These are phyloP conservation scores for Zygoascus bituminiphila DNA, from an alignment of 805 yeast species.

Conservation along the genomic window DNA sequence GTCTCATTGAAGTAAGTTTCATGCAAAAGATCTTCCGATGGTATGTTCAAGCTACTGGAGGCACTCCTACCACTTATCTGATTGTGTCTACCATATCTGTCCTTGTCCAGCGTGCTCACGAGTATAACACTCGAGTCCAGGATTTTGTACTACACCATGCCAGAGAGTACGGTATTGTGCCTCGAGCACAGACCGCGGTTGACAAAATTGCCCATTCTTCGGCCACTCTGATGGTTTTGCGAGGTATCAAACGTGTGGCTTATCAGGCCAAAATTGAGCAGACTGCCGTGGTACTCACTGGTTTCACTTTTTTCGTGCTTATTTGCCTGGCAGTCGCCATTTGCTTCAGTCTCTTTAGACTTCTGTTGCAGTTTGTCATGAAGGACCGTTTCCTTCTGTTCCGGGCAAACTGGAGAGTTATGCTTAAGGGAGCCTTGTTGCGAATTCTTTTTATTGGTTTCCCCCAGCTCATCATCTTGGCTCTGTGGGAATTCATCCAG, in stretches of 20 bases:
- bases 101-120: constrained; percentile 50
- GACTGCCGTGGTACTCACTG: constrained; percentile 76
- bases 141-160: not conserved
- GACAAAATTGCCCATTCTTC: constrained; percentile 17
- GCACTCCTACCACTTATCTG: constrained; percentile 63
- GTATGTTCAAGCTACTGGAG: constrained; percentile 94
- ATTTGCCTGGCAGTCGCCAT: constrained; percentile 67
- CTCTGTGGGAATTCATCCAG: constrained; percentile 80
- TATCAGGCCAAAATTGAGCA: constrained; percentile 69
- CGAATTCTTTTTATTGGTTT: constrained; percentile 80
- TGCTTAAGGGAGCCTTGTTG: constrained; percentile 71
- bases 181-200: not conserved
- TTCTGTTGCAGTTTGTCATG: constrained; percentile 28
- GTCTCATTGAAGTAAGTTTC: constrained; percentile 65
- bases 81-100: constrained; percentile 52
- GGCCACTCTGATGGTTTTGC: constrained; percentile 47
- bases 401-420: constrained; percentile 46
- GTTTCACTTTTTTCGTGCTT: constrained; percentile 75
- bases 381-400: constrained; percentile 38
- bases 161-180: not conserved
- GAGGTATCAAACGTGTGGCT: constrained; percentile 85
- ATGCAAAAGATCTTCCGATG: constrained; percentile 86
- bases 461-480: constrained; percentile 67
- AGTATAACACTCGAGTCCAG: not conserved
- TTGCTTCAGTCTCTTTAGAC: constrained; percentile 47